These are phyloP conservation scores for Aspergillus sergii DNA, from an alignment of 2,329 filamentous ascomycete species.

Conservation along the genomic window DNA sequence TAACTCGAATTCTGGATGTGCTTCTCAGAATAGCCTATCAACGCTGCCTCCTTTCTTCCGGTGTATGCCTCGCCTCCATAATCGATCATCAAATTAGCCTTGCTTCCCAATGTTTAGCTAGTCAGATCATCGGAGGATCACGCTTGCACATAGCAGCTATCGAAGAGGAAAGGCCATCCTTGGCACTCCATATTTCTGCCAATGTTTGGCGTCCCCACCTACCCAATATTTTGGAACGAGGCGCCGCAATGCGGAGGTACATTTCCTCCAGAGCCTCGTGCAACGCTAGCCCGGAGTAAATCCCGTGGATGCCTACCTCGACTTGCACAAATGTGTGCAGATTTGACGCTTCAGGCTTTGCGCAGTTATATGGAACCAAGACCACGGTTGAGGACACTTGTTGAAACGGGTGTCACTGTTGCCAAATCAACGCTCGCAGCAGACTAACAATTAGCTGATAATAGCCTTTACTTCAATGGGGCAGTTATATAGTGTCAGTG, in stretches of 20 bases:
- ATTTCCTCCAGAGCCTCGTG: no score
- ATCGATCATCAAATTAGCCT: background rate
- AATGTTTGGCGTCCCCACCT: no score
- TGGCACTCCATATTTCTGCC: background rate
- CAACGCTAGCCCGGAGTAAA: no score
- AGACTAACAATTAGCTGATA: no score
- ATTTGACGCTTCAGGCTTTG: no score
- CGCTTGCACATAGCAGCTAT: background rate
- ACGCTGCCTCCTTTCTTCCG: background rate
- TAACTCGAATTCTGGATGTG: background rate
- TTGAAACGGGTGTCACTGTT: background rate
- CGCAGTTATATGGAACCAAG: no score
- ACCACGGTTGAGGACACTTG: no score
- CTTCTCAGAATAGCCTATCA: background rate
- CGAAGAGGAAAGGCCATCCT: background rate
- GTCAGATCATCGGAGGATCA: background rate
- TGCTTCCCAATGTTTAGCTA: background rate
- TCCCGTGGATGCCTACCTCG: background rate
- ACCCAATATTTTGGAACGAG: background rate
- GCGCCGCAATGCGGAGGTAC: no score
- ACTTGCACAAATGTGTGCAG: background rate
- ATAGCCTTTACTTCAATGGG: accelerated
- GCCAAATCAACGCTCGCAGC: background rate
- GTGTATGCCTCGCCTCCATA: background rate
- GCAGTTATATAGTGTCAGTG: accelerated